Conservation (phyloP, 2,329 filamentous ascomycete species). For the Ophiostoma piceae region DNA sequence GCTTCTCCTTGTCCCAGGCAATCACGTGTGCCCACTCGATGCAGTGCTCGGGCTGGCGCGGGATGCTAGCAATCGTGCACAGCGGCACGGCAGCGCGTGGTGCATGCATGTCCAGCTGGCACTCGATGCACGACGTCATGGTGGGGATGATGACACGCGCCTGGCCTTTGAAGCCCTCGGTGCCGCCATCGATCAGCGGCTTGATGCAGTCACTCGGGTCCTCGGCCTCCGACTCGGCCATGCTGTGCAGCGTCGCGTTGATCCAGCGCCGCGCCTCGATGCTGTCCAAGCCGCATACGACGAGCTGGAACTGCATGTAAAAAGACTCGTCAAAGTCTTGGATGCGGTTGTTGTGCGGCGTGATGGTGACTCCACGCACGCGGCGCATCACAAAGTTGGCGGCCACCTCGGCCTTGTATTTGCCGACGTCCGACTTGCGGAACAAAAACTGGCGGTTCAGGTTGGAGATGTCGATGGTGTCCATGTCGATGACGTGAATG, state of each 20-base stretch:
- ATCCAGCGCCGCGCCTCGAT: constrained; percentile 99
- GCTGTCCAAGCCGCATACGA: constrained; percentile 92
- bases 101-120: constrained; percentile 96
- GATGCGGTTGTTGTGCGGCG: constrained; percentile 87
- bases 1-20: constrained; percentile 84
- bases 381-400: constrained; percentile 85
- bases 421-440: constrained; percentile 83
- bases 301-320: constrained; percentile 92
- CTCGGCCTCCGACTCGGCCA: constrained; percentile 65
- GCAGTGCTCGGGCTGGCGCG: constrained; percentile 94
- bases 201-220: constrained; percentile 78
- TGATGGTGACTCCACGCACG: constrained; percentile 87
- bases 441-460: constrained; percentile 97
- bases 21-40: constrained; percentile 99
- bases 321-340: constrained; percentile 96
- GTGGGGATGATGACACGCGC: constrained; percentile 87
- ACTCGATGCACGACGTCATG: constrained; percentile 94
- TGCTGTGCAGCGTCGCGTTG: constrained; percentile 83
- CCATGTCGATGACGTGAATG: constrained; percentile 99
- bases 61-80: constrained; percentile 93
- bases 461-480: constrained; percentile 98
- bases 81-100: constrained; percentile 95
- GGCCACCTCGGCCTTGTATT: constrained; percentile 87
- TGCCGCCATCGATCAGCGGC: constrained; percentile 92
- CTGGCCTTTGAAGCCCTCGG: constrained; percentile 97